A percentile compares a stretch with the other conserved stretches of the same genome.
Conservation (phyloP, 176 grass and related monocot species). For the Areca catechu region DNA sequence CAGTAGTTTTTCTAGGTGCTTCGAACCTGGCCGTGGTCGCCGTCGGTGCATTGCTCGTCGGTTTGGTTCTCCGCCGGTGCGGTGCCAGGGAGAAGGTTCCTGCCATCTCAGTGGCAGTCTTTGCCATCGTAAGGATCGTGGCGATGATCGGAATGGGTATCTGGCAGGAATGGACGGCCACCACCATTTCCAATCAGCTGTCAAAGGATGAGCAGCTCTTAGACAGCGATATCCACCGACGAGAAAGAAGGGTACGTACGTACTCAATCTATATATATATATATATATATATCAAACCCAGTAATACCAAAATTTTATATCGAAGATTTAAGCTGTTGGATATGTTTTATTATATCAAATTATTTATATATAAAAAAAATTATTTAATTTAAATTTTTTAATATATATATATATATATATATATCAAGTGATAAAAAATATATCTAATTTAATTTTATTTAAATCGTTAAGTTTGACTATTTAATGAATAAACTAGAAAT, state of each 20-base stretch:
- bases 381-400: too few relatives aligned
- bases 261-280: neutral
- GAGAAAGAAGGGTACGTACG: conserved; percentile 30
- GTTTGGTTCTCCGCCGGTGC: neutral
- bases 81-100: conserved; percentile 17
- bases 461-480: too few relatives aligned
- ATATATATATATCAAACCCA: too few relatives aligned
- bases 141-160: conserved; percentile 39
- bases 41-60: neutral
- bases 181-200: conserved; percentile 13
- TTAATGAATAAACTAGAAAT: too few relatives aligned
- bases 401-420: too few relatives aligned
- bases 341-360: too few relatives aligned
- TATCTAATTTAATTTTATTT: too few relatives aligned
- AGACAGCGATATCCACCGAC: conserved; percentile 22
- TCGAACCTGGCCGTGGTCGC: neutral
- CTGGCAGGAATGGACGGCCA: conserved; percentile 38
- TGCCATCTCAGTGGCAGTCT: conserved; percentile 3
- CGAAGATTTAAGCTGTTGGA: too few relatives aligned
- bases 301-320: too few relatives aligned
- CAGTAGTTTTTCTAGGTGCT: too few relatives aligned
- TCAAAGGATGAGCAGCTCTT: neutral
- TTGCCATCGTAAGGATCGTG: conserved; percentile 26
- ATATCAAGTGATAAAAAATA: too few relatives aligned
- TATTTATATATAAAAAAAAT: too few relatives aligned